A percentile compares a stretch with the other conserved stretches of the same genome.
These are phyloP conservation scores for Talaromyces nanjingensis DNA, from an alignment of 495 filamentous ascomycete species.

Conservation along the genomic window DNA sequence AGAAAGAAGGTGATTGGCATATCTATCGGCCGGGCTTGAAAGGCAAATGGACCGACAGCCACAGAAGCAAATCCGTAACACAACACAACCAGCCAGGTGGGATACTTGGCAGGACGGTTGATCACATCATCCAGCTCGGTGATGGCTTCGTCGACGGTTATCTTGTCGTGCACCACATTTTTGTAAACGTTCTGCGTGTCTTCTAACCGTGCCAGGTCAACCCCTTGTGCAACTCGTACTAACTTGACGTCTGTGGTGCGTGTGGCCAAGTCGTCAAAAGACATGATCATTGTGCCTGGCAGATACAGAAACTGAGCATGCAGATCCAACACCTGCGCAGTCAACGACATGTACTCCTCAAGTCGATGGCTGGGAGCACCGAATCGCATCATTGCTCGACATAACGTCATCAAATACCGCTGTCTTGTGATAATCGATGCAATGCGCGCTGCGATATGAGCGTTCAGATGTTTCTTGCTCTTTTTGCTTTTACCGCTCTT, in stretches of 20 bases:
- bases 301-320: conserved; percentile 89
- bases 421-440: conserved; percentile 81
- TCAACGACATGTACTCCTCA: conserved; percentile 90
- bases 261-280: conserved; percentile 82
- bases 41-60: conserved; percentile 77
- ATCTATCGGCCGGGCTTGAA: conserved; percentile 77
- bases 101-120: conserved; percentile 55
- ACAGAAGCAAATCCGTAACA: conserved; percentile 79
- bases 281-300: conserved; percentile 92
- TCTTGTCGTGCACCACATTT: conserved; percentile 80
- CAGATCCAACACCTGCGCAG: conserved; percentile 78
- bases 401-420: conserved; percentile 79
- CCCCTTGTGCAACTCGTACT: conserved; percentile 66
- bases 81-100: conserved; percentile 64
- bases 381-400: conserved; percentile 79
- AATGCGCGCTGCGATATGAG: conserved; percentile 81
- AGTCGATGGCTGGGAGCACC: conserved; percentile 72
- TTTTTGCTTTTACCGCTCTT: conserved; percentile 23
- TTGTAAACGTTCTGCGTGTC: conserved; percentile 92
- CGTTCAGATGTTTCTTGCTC: conserved; percentile 51
- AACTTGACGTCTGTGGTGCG: conserved; percentile 93
- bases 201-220: conserved; percentile 77
- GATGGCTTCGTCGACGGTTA: conserved; percentile 80
- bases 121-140: conserved; percentile 63
- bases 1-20: conserved; percentile 82